Conservation (phyloP, 2,329 filamentous ascomycete genomes). For the Fusarium poae region DNA sequence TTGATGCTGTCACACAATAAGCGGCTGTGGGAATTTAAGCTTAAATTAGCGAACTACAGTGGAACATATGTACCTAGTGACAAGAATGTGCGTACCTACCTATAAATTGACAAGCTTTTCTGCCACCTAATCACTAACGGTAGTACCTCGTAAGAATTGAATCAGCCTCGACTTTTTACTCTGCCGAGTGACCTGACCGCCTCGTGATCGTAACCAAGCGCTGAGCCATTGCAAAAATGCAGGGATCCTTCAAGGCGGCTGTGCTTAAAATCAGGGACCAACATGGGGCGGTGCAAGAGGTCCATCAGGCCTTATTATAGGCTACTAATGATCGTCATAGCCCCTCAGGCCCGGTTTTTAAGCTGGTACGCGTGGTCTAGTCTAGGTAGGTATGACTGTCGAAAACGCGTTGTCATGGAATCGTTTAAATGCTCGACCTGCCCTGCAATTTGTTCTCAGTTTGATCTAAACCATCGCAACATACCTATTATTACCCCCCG, state of each 20-base stretch:
- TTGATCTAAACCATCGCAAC: neutral
- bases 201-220: neutral
- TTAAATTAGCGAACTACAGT: neutral
- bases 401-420: neutral
- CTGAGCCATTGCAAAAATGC: neutral
- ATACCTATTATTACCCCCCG: too few species aligned
- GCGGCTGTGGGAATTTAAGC: neutral
- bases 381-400: neutral
- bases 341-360: constrained; percentile 14
- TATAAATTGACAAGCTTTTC: too few species aligned
- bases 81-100: too few species aligned
- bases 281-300: constrained; percentile 15
- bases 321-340: constrained; percentile 9
- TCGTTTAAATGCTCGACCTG: constrained; percentile 5
- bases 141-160: neutral
- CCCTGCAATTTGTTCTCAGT: neutral
- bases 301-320: neutral
- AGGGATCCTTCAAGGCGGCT: constrained; percentile 18
- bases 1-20: too few species aligned
- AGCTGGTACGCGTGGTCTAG: constrained; percentile 17
- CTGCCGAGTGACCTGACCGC: neutral
- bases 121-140: too few species aligned
- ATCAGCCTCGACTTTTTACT: neutral
- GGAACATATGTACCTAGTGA: too few species aligned
- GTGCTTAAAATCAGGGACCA: constrained; percentile 16